Evolutionary conservation across 306 rosid genomes (phyloP).

Genomic region (Trifolium fragiferum): DNA sequence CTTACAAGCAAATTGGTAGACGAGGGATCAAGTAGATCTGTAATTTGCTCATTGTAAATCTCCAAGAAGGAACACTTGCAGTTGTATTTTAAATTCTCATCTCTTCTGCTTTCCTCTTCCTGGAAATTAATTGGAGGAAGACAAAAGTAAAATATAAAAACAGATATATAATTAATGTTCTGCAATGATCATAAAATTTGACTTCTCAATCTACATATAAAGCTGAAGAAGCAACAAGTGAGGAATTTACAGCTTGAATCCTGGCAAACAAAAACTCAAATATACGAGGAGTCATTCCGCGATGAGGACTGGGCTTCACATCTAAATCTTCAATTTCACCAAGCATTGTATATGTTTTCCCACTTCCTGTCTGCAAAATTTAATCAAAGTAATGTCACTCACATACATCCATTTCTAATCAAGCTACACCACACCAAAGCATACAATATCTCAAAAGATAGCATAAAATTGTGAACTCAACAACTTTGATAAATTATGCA

Average conservation of each 20-base stretch:
- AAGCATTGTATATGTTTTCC: slow-evolving; percentile 97
- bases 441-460: slow-evolving; percentile 16
- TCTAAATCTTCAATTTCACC: slow-evolving; percentile 93
- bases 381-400: slow-evolving; percentile 7
- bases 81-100: slow-evolving; percentile 82
- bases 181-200: neutral
- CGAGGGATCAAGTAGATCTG: slow-evolving; percentile 93
- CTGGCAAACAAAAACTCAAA: slow-evolving; percentile 97
- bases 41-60: slow-evolving; percentile 92
- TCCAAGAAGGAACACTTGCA: slow-evolving; percentile 99
- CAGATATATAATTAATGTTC: slow-evolving; percentile 28
- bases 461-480: slow-evolving; percentile 17
- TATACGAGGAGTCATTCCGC: slow-evolving; percentile 97
- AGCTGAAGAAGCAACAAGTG: slow-evolving; percentile 28
- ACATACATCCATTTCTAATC: slow-evolving; percentile 8
- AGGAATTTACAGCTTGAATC: slow-evolving; percentile 85
- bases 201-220: slow-evolving; percentile 12
- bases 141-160: slow-evolving; percentile 35
- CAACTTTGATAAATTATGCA: slow-evolving; percentile 7
- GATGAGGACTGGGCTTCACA: slow-evolving; percentile 81
- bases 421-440: neutral
- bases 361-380: slow-evolving; percentile 92
- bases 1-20: slow-evolving; percentile 91
- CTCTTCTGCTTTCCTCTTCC: slow-evolving; percentile 97
- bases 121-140: slow-evolving; percentile 41